Percentiles rank a stretch among this genome's conserved stretches.
Conservation (phyloP, 768 basidiomycete species). For the Hebeloma cylindrosporum region DNA sequence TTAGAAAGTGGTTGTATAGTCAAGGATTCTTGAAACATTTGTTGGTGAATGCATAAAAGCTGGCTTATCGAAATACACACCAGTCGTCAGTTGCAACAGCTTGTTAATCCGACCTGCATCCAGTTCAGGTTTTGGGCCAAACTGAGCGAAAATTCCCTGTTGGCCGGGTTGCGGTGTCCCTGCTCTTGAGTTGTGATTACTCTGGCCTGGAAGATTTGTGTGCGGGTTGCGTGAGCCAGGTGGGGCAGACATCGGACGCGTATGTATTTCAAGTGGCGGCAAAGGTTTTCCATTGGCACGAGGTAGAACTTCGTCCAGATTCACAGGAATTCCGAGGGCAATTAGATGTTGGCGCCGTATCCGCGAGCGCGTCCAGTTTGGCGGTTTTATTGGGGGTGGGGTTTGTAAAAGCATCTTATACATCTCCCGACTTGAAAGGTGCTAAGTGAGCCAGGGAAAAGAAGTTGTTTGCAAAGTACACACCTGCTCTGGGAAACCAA, state of each 20-base stretch:
- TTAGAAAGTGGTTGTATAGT: slow-evolving; percentile 66
- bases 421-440: slow-evolving; percentile 63
- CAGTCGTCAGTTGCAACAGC: slow-evolving; percentile 50
- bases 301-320: slow-evolving; percentile 88
- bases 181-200: slow-evolving; percentile 48
- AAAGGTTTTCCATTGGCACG: slow-evolving; percentile 62
- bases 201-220: slow-evolving; percentile 29
- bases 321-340: slow-evolving; percentile 89
- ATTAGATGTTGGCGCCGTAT: slow-evolving; percentile 91
- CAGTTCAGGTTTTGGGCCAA: slow-evolving; percentile 79
- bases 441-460: slow-evolving; percentile 5
- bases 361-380: slow-evolving; percentile 92
- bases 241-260: slow-evolving; percentile 79
- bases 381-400: slow-evolving; percentile 75
- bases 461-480: slow-evolving; percentile 17
- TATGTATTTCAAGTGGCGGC: slow-evolving; percentile 80
- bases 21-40: slow-evolving; percentile 54
- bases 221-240: slow-evolving; percentile 55
- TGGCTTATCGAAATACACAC: neutral
- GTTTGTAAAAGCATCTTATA: slow-evolving; percentile 72
- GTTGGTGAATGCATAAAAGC: neutral
- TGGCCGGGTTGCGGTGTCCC: slow-evolving; percentile 48
- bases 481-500: slow-evolving; percentile 77
- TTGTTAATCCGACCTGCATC: slow-evolving; percentile 64
- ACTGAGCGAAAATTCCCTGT: slow-evolving; percentile 37